phyloP scores from a whole-genome alignment of 768 basidiomycete species.

The Coprinopsis sp. region DNA sequence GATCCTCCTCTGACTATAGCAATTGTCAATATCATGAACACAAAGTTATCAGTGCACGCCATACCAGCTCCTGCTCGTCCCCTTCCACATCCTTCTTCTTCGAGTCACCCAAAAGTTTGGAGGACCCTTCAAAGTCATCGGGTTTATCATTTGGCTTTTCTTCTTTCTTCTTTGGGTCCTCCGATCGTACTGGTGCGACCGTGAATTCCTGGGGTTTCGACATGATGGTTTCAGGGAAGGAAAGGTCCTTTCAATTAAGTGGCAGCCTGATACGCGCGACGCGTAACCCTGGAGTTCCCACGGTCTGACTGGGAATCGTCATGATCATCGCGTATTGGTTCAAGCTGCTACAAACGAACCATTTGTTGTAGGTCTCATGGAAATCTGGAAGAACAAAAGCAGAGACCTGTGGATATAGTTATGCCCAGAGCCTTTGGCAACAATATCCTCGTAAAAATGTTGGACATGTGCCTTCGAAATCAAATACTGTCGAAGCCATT shows the following conservation, averaged over 20 bases:
- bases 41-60: constrained; percentile 26
- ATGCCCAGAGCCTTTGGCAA: no score
- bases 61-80: constrained; percentile 77
- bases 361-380: no score
- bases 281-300: constrained; percentile 45
- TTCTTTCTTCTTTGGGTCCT: constrained; percentile 76
- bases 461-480: no score
- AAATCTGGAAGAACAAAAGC: no score
- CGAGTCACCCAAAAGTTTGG: constrained; percentile 45
- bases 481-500: no score
- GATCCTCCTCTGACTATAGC: constrained; percentile 87
- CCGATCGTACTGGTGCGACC: constrained; percentile 61
- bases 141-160: constrained; percentile 41
- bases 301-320: constrained; percentile 15
- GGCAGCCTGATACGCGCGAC: constrained; percentile 37
- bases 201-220: constrained; percentile 53
- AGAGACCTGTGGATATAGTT: no score
- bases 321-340: not conserved
- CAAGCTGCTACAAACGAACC: no score
- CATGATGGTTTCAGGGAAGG: constrained; percentile 36
- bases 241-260: constrained; percentile 7
- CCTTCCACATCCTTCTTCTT: constrained; percentile 55
- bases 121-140: constrained; percentile 40
- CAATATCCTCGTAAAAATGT: no score
- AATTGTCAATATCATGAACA: constrained; percentile 6